These are phyloP conservation scores for Aspergillus nidulans DNA, from an alignment of 495 filamentous ascomycete species.

Conservation along the genomic window DNA sequence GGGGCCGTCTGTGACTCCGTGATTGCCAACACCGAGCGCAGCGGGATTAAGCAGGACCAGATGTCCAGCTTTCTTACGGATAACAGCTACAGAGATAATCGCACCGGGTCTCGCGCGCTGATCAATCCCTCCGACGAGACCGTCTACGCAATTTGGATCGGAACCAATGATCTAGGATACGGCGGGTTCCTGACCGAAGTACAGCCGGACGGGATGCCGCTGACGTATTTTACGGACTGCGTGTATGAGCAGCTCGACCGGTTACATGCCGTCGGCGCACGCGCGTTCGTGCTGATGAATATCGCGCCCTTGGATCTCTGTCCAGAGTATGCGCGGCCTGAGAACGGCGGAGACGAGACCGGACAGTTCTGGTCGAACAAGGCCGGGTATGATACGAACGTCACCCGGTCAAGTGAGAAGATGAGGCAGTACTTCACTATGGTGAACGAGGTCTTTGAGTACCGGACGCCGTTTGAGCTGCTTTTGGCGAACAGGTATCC, in stretches of 20 bases:
- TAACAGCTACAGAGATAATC: conserved; percentile 30
- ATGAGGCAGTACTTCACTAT: conserved; percentile 55
- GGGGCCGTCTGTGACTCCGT: conserved; percentile 58
- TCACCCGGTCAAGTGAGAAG: conserved; percentile 50
- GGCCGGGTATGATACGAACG: conserved; percentile 34
- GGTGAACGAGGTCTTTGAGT: conserved; percentile 26
- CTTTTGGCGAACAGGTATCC: conserved; percentile 51
- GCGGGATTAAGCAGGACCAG: conserved; percentile 45
- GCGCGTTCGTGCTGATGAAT: conserved; percentile 65
- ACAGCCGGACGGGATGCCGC: conserved; percentile 50
- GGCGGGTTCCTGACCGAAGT: conserved; percentile 56
- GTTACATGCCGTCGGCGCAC: conserved; percentile 58
- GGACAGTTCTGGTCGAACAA: conserved; percentile 59
- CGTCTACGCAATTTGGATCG: conserved; percentile 70
- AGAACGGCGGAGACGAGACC: conserved; percentile 43
- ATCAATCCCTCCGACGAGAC: conserved; percentile 49
- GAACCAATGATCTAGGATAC: conserved; percentile 68
- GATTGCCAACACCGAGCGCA: conserved; percentile 55
- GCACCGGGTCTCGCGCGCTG: conserved; percentile 43
- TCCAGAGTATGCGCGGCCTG: conserved; percentile 52
- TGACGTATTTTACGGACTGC: conserved; percentile 59
- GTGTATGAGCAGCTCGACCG: conserved; percentile 52
- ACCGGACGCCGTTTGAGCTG: conserved; percentile 53
- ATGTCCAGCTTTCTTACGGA: conserved; percentile 58
- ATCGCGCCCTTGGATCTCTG: conserved; percentile 54